phyloP scores from a whole-genome alignment of 1,139 yeast species.

The Magnusiomyces starmeri region DNA sequence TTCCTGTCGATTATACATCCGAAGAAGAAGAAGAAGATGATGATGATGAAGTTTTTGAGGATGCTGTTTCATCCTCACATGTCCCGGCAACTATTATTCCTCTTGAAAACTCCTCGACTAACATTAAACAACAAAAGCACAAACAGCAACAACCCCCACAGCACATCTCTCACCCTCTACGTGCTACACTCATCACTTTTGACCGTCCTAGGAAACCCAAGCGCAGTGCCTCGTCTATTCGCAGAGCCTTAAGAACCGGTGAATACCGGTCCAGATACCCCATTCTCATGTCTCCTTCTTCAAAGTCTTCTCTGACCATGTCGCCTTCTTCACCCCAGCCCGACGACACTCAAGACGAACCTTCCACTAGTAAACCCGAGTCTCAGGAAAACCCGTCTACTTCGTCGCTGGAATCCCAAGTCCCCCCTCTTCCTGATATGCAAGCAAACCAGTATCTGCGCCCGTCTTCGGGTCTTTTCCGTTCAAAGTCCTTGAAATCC shows the following conservation, averaged over 20 bases:
- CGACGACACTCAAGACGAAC: background rate
- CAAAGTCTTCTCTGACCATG: background rate
- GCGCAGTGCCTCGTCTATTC: conserved; percentile 16
- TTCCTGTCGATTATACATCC: too few species aligned
- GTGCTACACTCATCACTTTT: background rate
- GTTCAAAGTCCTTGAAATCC: too few species aligned
- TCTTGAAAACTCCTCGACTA: too few species aligned
- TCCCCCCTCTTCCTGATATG: background rate
- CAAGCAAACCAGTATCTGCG: background rate
- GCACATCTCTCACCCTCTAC: background rate
- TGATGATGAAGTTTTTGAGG: conserved; percentile 2
- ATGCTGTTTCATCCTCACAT: background rate
- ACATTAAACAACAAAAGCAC: too few species aligned
- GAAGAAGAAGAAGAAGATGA: background rate
- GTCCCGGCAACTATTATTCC: background rate
- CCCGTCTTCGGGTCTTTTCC: background rate
- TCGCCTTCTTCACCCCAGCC: background rate
- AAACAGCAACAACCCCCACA: background rate
- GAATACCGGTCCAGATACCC: conserved; percentile 17
- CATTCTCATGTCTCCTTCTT: conserved; percentile 12
- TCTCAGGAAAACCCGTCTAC: too few species aligned
- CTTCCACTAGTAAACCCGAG: background rate
- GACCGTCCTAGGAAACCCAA: background rate
- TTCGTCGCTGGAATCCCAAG: background rate
- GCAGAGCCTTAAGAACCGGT: conserved; percentile 17